These are phyloP conservation scores for Neurospora discreta DNA, from an alignment of 495 filamentous ascomycete species.

Conservation along the genomic window DNA sequence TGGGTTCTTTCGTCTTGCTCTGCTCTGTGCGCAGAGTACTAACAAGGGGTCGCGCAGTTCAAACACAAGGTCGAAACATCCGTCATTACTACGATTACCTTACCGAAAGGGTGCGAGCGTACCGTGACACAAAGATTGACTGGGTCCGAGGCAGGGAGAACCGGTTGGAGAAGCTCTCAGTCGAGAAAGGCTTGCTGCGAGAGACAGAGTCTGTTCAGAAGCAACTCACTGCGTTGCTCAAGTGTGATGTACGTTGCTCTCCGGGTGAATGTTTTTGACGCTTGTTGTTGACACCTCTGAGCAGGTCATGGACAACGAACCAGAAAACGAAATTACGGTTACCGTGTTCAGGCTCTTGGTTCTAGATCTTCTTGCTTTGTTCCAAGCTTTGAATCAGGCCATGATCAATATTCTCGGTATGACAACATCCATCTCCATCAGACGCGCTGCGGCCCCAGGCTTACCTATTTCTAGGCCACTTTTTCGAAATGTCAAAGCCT, in stretches of 20 bases:
- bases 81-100: conserved; percentile 84
- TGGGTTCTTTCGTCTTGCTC: not conserved
- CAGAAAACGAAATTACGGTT: conserved; percentile 94
- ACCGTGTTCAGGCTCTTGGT: conserved; percentile 91
- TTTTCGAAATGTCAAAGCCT: conserved; percentile 93
- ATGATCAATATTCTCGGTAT: conserved; percentile 95
- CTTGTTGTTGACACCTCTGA: conserved; percentile 6
- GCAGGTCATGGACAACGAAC: conserved; percentile 75
- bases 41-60: conserved; percentile 41
- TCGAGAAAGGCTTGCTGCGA: conserved; percentile 86
- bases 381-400: conserved; percentile 92
- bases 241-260: conserved; percentile 64
- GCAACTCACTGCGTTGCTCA: conserved; percentile 74
- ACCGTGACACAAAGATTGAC: conserved; percentile 72
- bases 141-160: conserved; percentile 78
- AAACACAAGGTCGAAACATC: conserved; percentile 92
- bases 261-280: not conserved
- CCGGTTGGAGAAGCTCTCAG: conserved; percentile 70
- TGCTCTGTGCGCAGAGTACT: not conserved
- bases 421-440: conserved; percentile 4
- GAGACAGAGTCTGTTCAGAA: conserved; percentile 89
- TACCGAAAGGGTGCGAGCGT: conserved; percentile 69
- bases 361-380: conserved; percentile 79
- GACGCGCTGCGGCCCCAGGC: not conserved
- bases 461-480: conserved; percentile 56